Base-by-base conservation (phyloP, 1,284 basidiomycete genomes). In the Peniophora sp. region DNA sequence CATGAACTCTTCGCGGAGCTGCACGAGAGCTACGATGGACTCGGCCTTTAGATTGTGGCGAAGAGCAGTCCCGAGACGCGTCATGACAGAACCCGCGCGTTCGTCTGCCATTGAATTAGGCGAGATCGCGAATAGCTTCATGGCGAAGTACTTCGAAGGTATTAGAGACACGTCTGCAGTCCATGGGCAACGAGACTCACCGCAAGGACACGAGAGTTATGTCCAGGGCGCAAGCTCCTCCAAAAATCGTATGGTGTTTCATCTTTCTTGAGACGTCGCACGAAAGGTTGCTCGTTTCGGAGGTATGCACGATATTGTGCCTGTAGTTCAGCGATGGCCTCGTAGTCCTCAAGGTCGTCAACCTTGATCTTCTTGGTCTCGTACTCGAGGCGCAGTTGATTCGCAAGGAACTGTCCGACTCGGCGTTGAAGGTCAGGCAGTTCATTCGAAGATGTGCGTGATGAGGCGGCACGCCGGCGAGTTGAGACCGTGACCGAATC, bases 71-170 rank as follows among this genome's bases (percentile, higher is more conserved):
- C 69, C 68, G 24, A 67, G 54, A 62, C 67, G 67, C 2, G 65
- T 69, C 45, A 72, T 63, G 2, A 56, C 63, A 6, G 68, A 71
- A 17, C 58, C 62, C n/a, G 69, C 71, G 3, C 64, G 58, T 52
- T 71, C 67, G 47, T 71, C 66, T 6, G 65, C 57, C 68, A 71
- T 71, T 1, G 67, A 71, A 55, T 69, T 70, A 18, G 63, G 61
- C 3, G 64, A 57, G 14, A 66, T 55, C 8, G 62, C 63, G 52
- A 64, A 68, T 14, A 69, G 56, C 46, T 64, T 65, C 35, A 62
- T 51, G 2, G 60, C 63, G 27, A 70, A 59, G 42, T 59, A 48
- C 62, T 68, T 43, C 10, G 9, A 43, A 36, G 9, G 15, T 15
- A 9, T 20, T n/a, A 18, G 11, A 32, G 12, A n/a, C 44, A 24